Evolutionary conservation across 805 yeast species (phyloP).

Genomic region (Ogataea nonfermentans): DNA sequence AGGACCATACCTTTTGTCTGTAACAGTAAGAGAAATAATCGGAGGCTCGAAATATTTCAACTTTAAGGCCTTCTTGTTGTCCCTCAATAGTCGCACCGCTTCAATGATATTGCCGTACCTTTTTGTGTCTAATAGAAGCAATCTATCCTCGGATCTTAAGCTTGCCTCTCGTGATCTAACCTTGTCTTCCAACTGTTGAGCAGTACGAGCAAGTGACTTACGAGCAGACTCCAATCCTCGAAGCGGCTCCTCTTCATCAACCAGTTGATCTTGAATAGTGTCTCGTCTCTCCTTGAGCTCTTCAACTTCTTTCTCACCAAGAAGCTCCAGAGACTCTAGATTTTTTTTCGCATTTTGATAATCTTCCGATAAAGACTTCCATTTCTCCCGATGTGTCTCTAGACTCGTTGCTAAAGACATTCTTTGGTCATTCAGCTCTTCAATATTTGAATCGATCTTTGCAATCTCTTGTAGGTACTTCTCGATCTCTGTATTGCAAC

Average conservation of each 20-base stretch:
- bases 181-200: conserved; percentile 19
- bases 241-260: conserved; percentile 20
- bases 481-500: conserved; percentile 6
- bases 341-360: conserved; percentile 12
- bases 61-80: conserved; percentile 29
- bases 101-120: conserved; percentile 28
- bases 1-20: conserved; percentile 47
- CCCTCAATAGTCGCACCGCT: conserved; percentile 44
- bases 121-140: conserved; percentile 42
- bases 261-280: conserved; percentile 23
- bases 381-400: conserved; percentile 35
- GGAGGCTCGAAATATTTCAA: conserved; percentile 72
- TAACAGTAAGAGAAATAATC: conserved; percentile 56
- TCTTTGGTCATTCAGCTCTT: conserved; percentile 33
- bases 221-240: conserved; percentile 17
- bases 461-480: conserved; percentile 12
- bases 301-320: conserved; percentile 22
- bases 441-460: conserved; percentile 26
- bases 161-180: conserved; percentile 17
- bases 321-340: conserved; percentile 13
- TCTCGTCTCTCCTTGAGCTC: conserved; percentile 27
- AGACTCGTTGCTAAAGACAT: conserved; percentile 36
- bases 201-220: conserved; percentile 9
- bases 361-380: conserved; percentile 29
- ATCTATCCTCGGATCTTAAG: conserved; percentile 48